These are phyloP conservation scores for Tylopilus intermedius DNA, from an alignment of 768 basidiomycete genomes.

Conservation along the genomic window DNA sequence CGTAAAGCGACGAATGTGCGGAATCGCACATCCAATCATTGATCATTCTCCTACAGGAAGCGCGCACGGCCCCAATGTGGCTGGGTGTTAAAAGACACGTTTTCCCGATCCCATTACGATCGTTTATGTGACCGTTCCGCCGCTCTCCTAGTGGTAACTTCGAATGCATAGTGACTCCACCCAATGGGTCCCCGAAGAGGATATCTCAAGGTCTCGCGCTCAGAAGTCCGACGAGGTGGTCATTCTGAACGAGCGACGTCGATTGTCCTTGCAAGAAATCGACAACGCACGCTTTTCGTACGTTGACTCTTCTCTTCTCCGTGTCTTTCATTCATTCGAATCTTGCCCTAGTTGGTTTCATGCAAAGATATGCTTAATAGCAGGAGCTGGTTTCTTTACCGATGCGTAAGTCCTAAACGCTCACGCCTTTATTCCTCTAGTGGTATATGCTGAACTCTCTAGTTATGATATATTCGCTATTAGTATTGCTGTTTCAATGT, in stretches of 20 bases:
- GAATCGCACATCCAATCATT: not conserved
- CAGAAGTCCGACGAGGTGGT: slow-evolving; percentile 1
- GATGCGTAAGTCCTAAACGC: slow-evolving; percentile 50
- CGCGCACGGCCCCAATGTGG: slow-evolving; percentile 4
- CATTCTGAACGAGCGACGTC: slow-evolving; percentile 61
- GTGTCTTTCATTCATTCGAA: not conserved
- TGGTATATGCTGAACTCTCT: not conserved
- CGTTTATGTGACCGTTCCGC: not conserved
- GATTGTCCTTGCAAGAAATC: slow-evolving; percentile 73
- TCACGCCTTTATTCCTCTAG: not conserved
- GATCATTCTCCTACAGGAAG: not conserved
- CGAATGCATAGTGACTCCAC: slow-evolving; percentile 10
- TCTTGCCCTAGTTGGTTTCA: slow-evolving; percentile 63
- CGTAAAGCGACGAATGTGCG: slow-evolving; percentile 21
- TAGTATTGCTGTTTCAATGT: slow-evolving; percentile 76
- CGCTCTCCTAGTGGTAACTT: slow-evolving; percentile 1
- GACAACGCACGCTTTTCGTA: slow-evolving; percentile 84
- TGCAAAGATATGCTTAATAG: slow-evolving; percentile 60
- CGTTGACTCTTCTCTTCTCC: slow-evolving; percentile 22
- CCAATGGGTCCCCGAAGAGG: not conserved
- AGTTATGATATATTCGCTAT: slow-evolving; percentile 84
- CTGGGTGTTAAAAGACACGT: slow-evolving; percentile 13
- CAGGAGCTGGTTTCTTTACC: slow-evolving; percentile 88
- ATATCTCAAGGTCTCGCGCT: not conserved
- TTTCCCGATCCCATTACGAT: not conserved